Percentiles rank a stretch among this genome's conserved stretches.
These are phyloP conservation scores for Salix viminalis DNA, from an alignment of 345 rosid genomes.

Conservation along the genomic window DNA sequence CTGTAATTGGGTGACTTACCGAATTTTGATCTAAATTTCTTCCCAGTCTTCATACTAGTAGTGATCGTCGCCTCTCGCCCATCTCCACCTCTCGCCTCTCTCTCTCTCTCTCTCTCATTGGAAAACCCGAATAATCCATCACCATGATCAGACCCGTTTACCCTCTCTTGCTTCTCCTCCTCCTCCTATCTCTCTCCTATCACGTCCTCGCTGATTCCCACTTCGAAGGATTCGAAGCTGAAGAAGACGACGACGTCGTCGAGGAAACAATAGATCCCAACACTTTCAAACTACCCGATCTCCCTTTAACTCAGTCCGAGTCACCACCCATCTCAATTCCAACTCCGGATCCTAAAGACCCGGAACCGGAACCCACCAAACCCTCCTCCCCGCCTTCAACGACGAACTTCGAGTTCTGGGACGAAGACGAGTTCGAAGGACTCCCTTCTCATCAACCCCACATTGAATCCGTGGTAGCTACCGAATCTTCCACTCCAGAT, in stretches of 20 bases:
- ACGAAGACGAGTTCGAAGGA: constrained; percentile 96
- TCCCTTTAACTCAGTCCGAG: constrained; percentile 55
- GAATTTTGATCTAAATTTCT: no score
- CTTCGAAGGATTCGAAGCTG: constrained; percentile 97
- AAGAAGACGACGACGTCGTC: constrained; percentile 49
- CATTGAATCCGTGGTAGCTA: constrained; percentile 10
- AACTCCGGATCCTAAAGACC: constrained; percentile 16
- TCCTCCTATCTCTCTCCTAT: constrained; percentile 17
- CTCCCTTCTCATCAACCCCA: constrained; percentile 41
- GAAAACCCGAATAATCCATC: background rate
- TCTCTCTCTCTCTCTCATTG: no score
- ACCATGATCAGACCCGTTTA: constrained; percentile 17
- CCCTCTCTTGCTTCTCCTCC: constrained; percentile 26
- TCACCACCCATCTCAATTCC: constrained; percentile 6
- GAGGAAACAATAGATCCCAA: constrained; percentile 40
- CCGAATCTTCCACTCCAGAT: constrained; percentile 30
- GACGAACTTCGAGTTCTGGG: constrained; percentile 71
- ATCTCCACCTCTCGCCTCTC: background rate
- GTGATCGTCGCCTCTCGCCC: no score
- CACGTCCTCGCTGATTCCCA: constrained; percentile 51
- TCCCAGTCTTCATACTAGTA: no score
- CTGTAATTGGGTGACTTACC: no score
- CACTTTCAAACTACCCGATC: constrained; percentile 37
- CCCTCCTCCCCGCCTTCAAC: constrained; percentile 36
- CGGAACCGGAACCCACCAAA: constrained; percentile 16